Evolutionary conservation across 805 yeast species (phyloP).

Genomic region (Starmerella floricola): DNA sequence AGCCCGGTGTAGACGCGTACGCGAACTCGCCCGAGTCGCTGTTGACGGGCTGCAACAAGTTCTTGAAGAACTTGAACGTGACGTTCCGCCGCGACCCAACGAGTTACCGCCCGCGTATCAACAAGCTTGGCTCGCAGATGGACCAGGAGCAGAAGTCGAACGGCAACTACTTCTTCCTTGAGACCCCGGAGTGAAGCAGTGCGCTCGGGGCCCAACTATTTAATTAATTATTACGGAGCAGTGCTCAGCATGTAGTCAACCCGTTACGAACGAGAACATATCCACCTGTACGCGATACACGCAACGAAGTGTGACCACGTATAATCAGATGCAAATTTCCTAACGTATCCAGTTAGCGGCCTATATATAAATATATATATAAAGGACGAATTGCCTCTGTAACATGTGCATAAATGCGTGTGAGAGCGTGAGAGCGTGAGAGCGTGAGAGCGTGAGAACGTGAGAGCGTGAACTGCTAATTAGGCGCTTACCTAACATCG

Average conservation of each 20-base stretch:
- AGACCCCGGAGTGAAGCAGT: slow-evolving; percentile 34
- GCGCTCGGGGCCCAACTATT: too few species aligned
- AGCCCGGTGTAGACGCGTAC: slow-evolving; percentile 70
- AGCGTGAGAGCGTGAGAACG: too few species aligned
- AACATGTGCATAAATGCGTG: too few species aligned
- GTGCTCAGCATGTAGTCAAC: not conserved
- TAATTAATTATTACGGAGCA: not conserved
- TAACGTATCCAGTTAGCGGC: too few species aligned
- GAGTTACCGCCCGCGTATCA: slow-evolving; percentile 96
- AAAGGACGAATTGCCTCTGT: too few species aligned
- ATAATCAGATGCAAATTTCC: too few species aligned
- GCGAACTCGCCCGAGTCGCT: slow-evolving; percentile 88
- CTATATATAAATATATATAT: too few species aligned
- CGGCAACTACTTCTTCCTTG: slow-evolving; percentile 96
- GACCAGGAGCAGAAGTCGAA: slow-evolving; percentile 89
- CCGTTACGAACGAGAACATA: not conserved
- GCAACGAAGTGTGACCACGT: too few species aligned
- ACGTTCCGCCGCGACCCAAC: slow-evolving; percentile 99
- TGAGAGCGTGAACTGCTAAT: too few species aligned
- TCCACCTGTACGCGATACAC: too few species aligned
- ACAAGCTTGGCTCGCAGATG: slow-evolving; percentile 95
- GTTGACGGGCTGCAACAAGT: slow-evolving; percentile 92
- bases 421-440: too few species aligned
- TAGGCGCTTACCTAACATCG: too few species aligned
- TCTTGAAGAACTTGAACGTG: slow-evolving; percentile 92